Evolutionary conservation across 192 early-diverging fungal species (phyloP), one percentile per base, ranked within the genome.

Genomic region (Coemansia sp.): DNA sequence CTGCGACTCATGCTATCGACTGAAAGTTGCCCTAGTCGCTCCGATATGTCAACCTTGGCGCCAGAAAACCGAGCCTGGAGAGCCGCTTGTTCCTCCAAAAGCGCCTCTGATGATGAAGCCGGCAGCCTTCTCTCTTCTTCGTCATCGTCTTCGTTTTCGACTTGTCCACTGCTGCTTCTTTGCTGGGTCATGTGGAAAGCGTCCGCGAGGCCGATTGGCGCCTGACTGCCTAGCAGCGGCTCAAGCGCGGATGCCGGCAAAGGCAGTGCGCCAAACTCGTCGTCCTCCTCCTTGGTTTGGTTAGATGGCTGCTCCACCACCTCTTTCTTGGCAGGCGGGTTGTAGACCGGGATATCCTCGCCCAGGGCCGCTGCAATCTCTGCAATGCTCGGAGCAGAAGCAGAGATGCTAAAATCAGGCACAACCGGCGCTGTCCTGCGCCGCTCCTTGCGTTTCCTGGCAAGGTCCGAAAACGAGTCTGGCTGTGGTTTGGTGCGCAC

Each of bases 281-380:
- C 8, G 26, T 60, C 57, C n/a, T 65, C 63, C 13, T 12, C 12
- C 12, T 37, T 37, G 35, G 35, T 6, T 37, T 7, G 3, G 37
- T 7, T n/a, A 33, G 21, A 30, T 49, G 56, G 29, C 31, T 21
- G 58, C 33, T 66, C 40, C n/a, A 20, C 1, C 26, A 20, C 1
- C 26, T 59, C 55, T 4, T 8, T 49, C 43, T 33, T 59, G 9
- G 30, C 48, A 40, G 48, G 35, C 62, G 16, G 13, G 26, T 18
- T 51, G 35, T n/a, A 16, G 28, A 15, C 21, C 9, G 78, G 78
- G 0, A 81, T 18, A 28, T 81, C 78, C 33, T 81, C 78, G 33
- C 78, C 78, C 46, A 81, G 63, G 4, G 78, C 78, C 4, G 66
- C 64, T 1, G 78, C 78, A 68, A 81, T 66, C 26, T 61, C 69